These are phyloP conservation scores for Neurospora sp. DNA, from an alignment of 495 filamentous ascomycete species.

Conservation along the genomic window DNA sequence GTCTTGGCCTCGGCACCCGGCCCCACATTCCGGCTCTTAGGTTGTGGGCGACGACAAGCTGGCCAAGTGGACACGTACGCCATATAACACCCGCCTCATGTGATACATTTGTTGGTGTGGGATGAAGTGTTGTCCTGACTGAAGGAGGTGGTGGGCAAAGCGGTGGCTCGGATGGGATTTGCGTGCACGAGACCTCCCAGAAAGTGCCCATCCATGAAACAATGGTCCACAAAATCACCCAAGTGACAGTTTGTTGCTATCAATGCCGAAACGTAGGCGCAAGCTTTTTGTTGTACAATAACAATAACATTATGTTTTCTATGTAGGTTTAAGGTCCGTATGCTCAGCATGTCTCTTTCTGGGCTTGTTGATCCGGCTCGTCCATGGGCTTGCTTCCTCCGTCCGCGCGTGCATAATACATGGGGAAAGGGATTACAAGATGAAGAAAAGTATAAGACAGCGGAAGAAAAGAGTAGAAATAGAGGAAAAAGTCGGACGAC, in stretches of 20 bases:
- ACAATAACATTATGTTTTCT: not conserved
- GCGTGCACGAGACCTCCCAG: not conserved
- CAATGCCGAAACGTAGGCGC: not conserved
- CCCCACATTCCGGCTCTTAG: not conserved
- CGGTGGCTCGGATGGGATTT: not conserved
- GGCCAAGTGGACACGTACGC: not conserved
- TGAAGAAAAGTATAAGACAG: slow-evolving; percentile 1
- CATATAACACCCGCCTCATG: no score
- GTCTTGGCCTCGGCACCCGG: not conserved
- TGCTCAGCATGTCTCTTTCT: not conserved
- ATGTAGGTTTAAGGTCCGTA: not conserved
- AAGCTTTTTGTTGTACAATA: not conserved
- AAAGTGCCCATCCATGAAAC: not conserved
- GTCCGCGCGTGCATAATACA: not conserved
- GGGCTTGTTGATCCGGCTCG: not conserved
- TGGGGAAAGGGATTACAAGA: not conserved
- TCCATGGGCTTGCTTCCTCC: not conserved
- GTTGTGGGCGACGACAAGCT: not conserved
- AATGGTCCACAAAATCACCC: not conserved
- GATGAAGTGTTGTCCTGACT: not conserved
- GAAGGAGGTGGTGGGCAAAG: not conserved
- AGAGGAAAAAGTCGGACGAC: not conserved
- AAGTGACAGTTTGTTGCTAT: not conserved
- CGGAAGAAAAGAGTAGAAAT: not conserved
- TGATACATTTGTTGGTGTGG: no score